Conservation (phyloP, 371 early-diverging fungal genomes). For the Smittium culicis region DNA sequence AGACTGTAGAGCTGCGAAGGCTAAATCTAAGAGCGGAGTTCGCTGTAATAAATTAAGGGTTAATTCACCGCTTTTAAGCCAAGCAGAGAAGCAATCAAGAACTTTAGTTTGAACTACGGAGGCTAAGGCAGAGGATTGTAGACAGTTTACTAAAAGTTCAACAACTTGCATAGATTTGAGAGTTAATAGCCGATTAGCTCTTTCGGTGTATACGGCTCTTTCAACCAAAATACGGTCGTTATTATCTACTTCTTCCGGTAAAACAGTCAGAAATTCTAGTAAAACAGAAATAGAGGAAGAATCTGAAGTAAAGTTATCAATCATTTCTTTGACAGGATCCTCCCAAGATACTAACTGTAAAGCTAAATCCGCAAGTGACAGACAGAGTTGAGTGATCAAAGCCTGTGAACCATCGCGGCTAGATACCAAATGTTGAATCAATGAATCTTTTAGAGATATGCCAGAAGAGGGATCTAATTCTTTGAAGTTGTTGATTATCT, state of each 20-base stretch:
- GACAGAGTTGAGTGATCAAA: conserved; percentile 65
- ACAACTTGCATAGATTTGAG: conserved; percentile 47
- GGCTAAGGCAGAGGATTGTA: conserved; percentile 47
- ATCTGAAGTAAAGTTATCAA: conserved; percentile 42
- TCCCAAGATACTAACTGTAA: conserved; percentile 72
- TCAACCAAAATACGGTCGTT: conserved; percentile 42
- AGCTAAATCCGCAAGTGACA: conserved; percentile 72
- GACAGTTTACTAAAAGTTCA: conserved; percentile 43
- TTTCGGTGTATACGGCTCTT: conserved; percentile 42
- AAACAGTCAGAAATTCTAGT: conserved; percentile 61
- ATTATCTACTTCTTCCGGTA: conserved; percentile 78
- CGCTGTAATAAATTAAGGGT: conserved; percentile 40
- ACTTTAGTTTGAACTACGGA: conserved; percentile 43
- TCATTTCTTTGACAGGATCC: conserved; percentile 54
- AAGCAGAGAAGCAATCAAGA: conserved; percentile 59
- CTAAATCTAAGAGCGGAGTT: conserved; percentile 54
- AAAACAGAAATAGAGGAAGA: conserved; percentile 43
- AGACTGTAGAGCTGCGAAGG: conserved; percentile 51
- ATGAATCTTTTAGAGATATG: conserved; percentile 59
- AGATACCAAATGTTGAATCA: conserved; percentile 45
- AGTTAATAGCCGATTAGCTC: conserved; percentile 46
- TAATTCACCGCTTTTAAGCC: conserved; percentile 76
- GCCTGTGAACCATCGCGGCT: conserved; percentile 41
- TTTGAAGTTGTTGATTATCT: conserved; percentile 62
- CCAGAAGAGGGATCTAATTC: conserved; percentile 54